phyloP scores from a whole-genome alignment of 2,329 filamentous ascomycete genomes.

The Diaporthe nobilis region DNA sequence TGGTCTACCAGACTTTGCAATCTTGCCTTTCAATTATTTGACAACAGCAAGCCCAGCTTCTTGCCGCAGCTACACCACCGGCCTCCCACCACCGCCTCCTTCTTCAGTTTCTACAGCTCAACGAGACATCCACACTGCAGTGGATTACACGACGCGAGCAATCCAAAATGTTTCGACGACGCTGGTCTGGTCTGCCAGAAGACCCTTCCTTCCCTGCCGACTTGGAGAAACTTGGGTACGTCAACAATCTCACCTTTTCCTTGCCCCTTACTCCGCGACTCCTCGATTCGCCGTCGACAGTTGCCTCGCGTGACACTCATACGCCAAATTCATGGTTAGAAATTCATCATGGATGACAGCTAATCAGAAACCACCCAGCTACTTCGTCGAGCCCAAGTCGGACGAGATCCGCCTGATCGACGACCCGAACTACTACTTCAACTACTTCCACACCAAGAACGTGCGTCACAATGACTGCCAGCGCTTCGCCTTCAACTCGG shows the following conservation, averaged over 20 bases:
- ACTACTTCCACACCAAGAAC: conserved; percentile 81
- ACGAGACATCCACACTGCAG: too few relatives aligned
- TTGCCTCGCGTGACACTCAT: background rate
- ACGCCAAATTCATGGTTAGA: background rate
- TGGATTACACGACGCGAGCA: background rate
- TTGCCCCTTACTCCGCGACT: background rate
- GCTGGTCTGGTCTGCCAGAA: conserved; percentile 76
- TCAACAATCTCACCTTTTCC: conserved; percentile 29
- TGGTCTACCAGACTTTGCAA: background rate
- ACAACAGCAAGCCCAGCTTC: background rate
- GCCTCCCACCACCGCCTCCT: background rate
- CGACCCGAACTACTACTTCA: conserved; percentile 78
- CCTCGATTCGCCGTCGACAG: background rate
- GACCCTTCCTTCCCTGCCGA: conserved; percentile 77
- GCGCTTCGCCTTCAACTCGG: conserved; percentile 82
- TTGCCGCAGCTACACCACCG: background rate
- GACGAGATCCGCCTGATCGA: conserved; percentile 82
- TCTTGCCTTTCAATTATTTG: background rate
- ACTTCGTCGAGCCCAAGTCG: conserved; percentile 78
- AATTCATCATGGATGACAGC: too few relatives aligned
- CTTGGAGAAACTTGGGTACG: conserved; percentile 80
- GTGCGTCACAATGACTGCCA: conserved; percentile 83
- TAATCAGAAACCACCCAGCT: conserved; percentile 63
- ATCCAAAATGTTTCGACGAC: conserved; percentile 80
- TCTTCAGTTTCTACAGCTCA: background rate